Percentiles rank a stretch among this genome's conserved stretches.
phyloP scores from a whole-genome alignment of 2,329 filamentous ascomycete genomes.

The Fusarium ambrosium region DNA sequence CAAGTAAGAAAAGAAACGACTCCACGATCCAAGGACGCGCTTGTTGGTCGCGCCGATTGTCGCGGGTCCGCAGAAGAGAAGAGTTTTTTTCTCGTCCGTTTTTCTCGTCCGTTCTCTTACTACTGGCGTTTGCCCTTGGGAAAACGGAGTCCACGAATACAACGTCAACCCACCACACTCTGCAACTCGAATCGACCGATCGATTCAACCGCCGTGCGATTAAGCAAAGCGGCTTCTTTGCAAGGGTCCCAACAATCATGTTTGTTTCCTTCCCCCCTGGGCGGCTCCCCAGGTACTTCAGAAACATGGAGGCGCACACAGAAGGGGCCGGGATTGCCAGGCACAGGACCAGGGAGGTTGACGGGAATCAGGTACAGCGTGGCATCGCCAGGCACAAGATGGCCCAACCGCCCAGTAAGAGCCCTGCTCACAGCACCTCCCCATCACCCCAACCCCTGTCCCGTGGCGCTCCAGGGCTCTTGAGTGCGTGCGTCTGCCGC shows the following conservation, averaged over 20 bases:
- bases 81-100: constrained; percentile 29
- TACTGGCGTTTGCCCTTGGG: constrained; percentile 6
- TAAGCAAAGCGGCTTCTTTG: not conserved
- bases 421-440: constrained; percentile 26
- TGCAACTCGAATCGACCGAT: constrained; percentile 13
- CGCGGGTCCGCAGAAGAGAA: constrained; percentile 7
- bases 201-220: constrained; percentile 5
- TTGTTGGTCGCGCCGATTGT: constrained; percentile 26
- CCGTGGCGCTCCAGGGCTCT: constrained; percentile 23
- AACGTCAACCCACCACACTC: constrained; percentile 34
- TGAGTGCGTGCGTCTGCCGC: constrained; percentile 46
- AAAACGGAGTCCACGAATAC: constrained; percentile 31
- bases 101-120: constrained; percentile 28
- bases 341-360: constrained; percentile 31
- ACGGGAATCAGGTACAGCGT: constrained; percentile 32
- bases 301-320: constrained; percentile 13
- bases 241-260: not conserved
- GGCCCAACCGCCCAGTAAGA: constrained; percentile 33
- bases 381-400: constrained; percentile 35
- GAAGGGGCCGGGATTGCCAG: constrained; percentile 28
- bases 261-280: not conserved
- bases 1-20: not conserved
- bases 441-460: constrained; percentile 2
- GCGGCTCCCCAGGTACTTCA: not conserved
- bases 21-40: not conserved